Base-by-base conservation (phyloP, 306 rosid species). In the Pyrus pyrifolia region DNA sequence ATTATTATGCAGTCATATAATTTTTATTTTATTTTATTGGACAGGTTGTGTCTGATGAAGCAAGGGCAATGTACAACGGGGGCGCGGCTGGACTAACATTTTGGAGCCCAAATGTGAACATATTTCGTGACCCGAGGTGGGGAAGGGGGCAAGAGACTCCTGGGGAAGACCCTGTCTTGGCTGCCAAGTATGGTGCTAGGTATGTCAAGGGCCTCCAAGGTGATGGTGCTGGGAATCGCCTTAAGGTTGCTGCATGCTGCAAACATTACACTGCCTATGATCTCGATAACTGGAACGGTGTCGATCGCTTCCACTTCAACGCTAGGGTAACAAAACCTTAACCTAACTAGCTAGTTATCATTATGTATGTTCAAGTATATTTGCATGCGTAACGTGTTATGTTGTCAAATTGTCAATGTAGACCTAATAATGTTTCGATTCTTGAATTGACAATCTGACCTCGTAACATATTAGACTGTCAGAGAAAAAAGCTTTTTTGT, bases 131-230 rank as follows among this genome's bases (percentile, higher is more conserved):
- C 83, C 98, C 98, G 0, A 86, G 98, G 30, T 94, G 98, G 98
- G 98, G 98, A 3, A 83, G 97, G 0, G 98, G 97, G 10, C 98
- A 94, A 76, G 97, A 94, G 58, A 92, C 98, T 61, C 97, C 98
- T 0, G 97, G 97, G 0, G 98, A 94, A 65, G 98, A 94, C 85
- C 98, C 97, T 0, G 22, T 76, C 1, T 17, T 94, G 61, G 86
- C 95, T 4, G 93, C 71, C 5, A 92, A 88, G 49, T 94, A 94
- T 3, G 97, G 96, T 0, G 92, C 92, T 21, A 83, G 82, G 61
- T 94, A 94, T 30, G 96, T 94, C 52, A 81, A 18, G 27, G 98
- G 98, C 5, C 88, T 94, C 29, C 98, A 94, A 75, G 98, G 96
- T 0, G 71, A 85, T 2, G 94, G 81, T 0, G 81, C 80, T 0